Evolutionary conservation across 805 yeast species (phyloP).

Genomic region (Lachancea thermotolerans): DNA sequence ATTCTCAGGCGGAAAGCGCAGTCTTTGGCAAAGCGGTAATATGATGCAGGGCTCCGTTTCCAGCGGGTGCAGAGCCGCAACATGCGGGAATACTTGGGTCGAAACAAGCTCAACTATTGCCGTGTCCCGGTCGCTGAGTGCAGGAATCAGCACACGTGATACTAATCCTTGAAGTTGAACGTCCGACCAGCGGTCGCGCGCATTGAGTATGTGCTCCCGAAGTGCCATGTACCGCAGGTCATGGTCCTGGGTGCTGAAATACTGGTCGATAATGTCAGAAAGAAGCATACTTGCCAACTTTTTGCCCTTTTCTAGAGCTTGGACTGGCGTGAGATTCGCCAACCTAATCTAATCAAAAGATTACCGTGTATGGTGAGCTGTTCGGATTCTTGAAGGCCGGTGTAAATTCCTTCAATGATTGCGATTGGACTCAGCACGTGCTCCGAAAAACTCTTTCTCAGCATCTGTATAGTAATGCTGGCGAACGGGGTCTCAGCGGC

Average conservation of each 20-base stretch:
- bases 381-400: too few relatives aligned
- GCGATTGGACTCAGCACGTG: too few relatives aligned
- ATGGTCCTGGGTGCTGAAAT: conserved; percentile 17
- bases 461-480: too few relatives aligned
- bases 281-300: background rate
- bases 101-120: conserved; percentile 37
- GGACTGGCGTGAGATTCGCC: too few relatives aligned
- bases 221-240: conserved; percentile 47
- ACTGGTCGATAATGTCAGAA: conserved; percentile 11
- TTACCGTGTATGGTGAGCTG: too few relatives aligned
- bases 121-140: conserved; percentile 43
- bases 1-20: background rate
- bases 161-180: conserved; percentile 37
- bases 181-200: conserved; percentile 56
- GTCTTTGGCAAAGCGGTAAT: conserved; percentile 9
- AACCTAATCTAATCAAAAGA: too few relatives aligned
- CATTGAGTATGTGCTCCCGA: conserved; percentile 77
- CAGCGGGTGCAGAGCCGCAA: conserved; percentile 13
- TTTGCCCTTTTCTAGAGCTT: background rate
- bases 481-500: too few relatives aligned
- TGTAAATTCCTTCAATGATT: too few relatives aligned
- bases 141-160: conserved; percentile 10
- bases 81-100: conserved; percentile 41
- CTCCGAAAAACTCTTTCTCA: too few relatives aligned
- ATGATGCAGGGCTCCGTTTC: conserved; percentile 7